Conservation (phyloP, 805 yeast genomes). For the Maudiozyma turicensis region DNA sequence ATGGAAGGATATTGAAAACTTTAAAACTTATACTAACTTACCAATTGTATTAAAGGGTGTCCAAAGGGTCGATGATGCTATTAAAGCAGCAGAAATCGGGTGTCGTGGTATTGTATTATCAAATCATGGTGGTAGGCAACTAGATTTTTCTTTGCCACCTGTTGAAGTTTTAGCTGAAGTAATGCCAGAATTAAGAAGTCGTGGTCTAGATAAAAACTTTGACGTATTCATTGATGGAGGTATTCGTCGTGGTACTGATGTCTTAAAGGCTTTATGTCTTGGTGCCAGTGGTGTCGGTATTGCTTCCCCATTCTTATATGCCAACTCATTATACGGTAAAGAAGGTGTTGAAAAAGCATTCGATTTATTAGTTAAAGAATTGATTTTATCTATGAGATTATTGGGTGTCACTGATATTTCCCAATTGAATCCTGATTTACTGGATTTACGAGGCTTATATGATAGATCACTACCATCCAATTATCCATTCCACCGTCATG, state of each 20-base stretch:
- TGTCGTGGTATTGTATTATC: slow-evolving; percentile 68
- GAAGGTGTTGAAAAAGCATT: slow-evolving; percentile 51
- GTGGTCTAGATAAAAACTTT: slow-evolving; percentile 38
- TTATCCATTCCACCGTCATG: background rate
- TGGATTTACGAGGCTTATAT: slow-evolving; percentile 37
- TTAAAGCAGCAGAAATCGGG: slow-evolving; percentile 61
- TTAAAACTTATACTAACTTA: slow-evolving; percentile 45
- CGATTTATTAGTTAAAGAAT: slow-evolving; percentile 56
- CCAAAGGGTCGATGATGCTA: slow-evolving; percentile 68
- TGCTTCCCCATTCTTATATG: slow-evolving; percentile 57
- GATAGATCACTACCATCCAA: background rate
- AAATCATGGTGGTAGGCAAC: slow-evolving; percentile 85
- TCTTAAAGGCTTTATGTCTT: slow-evolving; percentile 53
- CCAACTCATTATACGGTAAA: slow-evolving; percentile 54
- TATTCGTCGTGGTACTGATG: slow-evolving; percentile 56
- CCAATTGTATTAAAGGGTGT: slow-evolving; percentile 74
- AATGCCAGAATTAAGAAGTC: slow-evolving; percentile 40
- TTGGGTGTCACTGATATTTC: slow-evolving; percentile 57
- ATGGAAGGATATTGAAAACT: slow-evolving; percentile 56
- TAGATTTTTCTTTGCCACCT: slow-evolving; percentile 70
- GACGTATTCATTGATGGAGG: slow-evolving; percentile 63
- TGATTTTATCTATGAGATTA: slow-evolving; percentile 68
- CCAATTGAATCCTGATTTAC: slow-evolving; percentile 49
- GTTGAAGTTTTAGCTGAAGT: slow-evolving; percentile 65
- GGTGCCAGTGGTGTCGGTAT: slow-evolving; percentile 66